Evolutionary conservation across 1,284 basidiomycete species (phyloP).

Genomic region (Omphalotus olearius): DNA sequence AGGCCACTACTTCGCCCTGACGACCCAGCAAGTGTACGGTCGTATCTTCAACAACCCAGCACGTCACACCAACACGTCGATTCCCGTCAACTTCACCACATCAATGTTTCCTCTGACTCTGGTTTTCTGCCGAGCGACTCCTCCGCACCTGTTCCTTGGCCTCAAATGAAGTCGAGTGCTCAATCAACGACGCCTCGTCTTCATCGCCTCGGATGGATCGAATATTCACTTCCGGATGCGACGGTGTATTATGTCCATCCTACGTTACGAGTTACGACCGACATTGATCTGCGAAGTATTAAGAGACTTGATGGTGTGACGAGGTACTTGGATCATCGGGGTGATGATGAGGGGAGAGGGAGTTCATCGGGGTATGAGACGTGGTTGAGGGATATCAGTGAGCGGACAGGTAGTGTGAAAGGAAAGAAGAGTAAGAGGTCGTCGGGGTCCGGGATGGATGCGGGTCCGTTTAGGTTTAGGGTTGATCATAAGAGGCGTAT

Average conservation of each 20-base stretch:
- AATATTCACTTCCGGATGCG: slow-evolving; percentile 65
- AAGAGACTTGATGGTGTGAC: slow-evolving; percentile 46
- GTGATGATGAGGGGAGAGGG: slow-evolving; percentile 42
- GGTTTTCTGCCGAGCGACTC: neutral
- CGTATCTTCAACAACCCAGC: neutral
- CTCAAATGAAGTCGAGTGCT: neutral
- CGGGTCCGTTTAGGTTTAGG: slow-evolving; percentile 46
- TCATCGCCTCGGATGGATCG: slow-evolving; percentile 52
- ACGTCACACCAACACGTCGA: neutral
- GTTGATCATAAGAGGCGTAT: slow-evolving; percentile 59
- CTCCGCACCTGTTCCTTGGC: slow-evolving; percentile 2
- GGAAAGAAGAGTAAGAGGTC: slow-evolving; percentile 23
- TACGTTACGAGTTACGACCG: slow-evolving; percentile 53
- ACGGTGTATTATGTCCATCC: slow-evolving; percentile 63
- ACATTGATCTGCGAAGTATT: slow-evolving; percentile 54
- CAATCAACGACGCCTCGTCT: slow-evolving; percentile 17
- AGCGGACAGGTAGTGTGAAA: slow-evolving; percentile 8
- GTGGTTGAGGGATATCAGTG: slow-evolving; percentile 40
- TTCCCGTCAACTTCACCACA: neutral
- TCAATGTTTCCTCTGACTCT: slow-evolving; percentile 1
- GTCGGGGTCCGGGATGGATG: slow-evolving; percentile 27
- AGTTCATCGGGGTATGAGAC: slow-evolving; percentile 40
- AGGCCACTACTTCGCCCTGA: slow-evolving; percentile 10
- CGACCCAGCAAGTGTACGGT: too few relatives aligned
- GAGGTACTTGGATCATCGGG: slow-evolving; percentile 38